Conservation (phyloP, 1,284 basidiomycete genomes). For the Microbotryomycetes sp. region DNA sequence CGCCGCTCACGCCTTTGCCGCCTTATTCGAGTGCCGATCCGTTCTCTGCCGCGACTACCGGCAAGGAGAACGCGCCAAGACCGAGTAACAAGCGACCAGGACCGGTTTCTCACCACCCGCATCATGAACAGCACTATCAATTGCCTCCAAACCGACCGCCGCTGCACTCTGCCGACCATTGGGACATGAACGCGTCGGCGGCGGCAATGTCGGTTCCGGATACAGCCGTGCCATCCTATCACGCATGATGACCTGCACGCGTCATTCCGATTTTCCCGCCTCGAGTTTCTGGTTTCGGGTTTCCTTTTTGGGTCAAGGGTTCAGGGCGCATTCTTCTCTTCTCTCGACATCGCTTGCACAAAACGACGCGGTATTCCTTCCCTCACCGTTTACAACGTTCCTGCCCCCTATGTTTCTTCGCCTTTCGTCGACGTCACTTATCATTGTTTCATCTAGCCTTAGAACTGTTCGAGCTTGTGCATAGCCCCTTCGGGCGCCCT, state of each 20-base stretch:
- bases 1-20: conserved; percentile 26
- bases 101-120: neutral
- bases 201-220: neutral
- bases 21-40: conserved; percentile 15
- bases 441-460: too few species aligned
- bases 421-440: too few species aligned
- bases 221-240: neutral
- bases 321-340: too few species aligned
- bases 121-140: neutral
- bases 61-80: conserved; percentile 14
- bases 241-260: neutral
- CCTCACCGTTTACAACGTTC: too few species aligned
- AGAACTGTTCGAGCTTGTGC: too few species aligned
- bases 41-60: neutral
- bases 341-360: too few species aligned
- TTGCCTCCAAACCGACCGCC: neutral
- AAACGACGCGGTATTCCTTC: too few species aligned
- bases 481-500: too few species aligned
- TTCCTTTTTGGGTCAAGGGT: too few species aligned
- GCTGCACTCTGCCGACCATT: neutral
- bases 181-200: neutral
- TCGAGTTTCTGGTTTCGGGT: too few species aligned
- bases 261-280: too few species aligned
- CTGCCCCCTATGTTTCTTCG: too few species aligned
- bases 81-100: neutral